Conservation (phyloP, 1,139 yeast genomes). For the Nakaseomyces nivariensis region DNA sequence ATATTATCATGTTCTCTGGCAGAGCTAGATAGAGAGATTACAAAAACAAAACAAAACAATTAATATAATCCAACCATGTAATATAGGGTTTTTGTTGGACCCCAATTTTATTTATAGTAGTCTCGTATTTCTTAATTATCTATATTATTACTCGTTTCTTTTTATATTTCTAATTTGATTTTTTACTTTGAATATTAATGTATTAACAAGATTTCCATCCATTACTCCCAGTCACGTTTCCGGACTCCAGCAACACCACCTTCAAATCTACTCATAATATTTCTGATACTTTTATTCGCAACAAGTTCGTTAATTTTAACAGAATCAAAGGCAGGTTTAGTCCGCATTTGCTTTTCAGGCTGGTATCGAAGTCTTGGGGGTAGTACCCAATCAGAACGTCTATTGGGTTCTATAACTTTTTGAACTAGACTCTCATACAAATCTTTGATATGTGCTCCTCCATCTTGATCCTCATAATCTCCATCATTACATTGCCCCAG, state of each 20-base stretch:
- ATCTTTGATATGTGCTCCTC: constrained; percentile 13
- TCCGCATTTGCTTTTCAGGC: constrained; percentile 27
- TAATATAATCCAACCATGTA: too few species aligned
- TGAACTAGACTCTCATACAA: constrained; percentile 25
- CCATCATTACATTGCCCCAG: not conserved
- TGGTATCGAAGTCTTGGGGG: constrained; percentile 25
- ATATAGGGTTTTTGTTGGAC: too few species aligned
- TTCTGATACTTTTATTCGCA: constrained; percentile 18
- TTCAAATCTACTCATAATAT: constrained; percentile 24
- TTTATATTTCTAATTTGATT: too few species aligned
- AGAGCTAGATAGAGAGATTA: too few species aligned
- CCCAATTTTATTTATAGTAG: too few species aligned
- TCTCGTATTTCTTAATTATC: too few species aligned
- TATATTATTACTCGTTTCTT: too few species aligned
- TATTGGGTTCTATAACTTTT: constrained; percentile 21
- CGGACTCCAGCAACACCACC: constrained; percentile 30
- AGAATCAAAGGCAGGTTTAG: constrained; percentile 24
- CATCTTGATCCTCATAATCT: constrained; percentile 3
- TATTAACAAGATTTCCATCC: too few species aligned
- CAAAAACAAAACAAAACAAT: too few species aligned
- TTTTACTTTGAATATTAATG: too few species aligned
- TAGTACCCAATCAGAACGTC: constrained; percentile 30
- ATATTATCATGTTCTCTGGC: too few species aligned
- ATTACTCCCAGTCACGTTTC: constrained; percentile 14
- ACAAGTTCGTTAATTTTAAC: constrained; percentile 27